phyloP scores from a whole-genome alignment of 1,139 yeast species.

The Kazachstania sp. region DNA sequence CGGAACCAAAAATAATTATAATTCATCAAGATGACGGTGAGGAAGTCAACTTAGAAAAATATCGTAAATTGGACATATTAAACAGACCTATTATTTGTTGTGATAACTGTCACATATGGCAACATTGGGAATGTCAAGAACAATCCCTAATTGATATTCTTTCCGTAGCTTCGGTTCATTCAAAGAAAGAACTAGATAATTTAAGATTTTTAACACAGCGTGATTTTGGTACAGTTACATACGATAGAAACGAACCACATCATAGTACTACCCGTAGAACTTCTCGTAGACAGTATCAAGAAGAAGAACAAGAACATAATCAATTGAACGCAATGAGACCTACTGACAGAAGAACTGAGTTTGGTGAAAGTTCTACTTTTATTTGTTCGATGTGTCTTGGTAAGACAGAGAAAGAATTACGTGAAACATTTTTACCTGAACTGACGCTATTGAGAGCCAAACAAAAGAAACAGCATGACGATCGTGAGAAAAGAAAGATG shows the following conservation, averaged over 20 bases:
- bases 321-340: constrained; percentile 16
- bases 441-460: constrained; percentile 17
- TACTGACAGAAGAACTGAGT: constrained; percentile 17
- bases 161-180: constrained; percentile 7
- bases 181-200: constrained; percentile 9
- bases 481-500: constrained; percentile 23
- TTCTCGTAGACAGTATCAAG: constrained; percentile 15
- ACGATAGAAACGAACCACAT: constrained; percentile 10
- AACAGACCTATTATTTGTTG: constrained; percentile 24
- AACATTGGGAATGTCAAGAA: constrained; percentile 28
- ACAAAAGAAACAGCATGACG: constrained; percentile 23
- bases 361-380: constrained; percentile 19
- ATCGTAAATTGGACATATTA: background rate
- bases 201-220: constrained; percentile 9
- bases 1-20: constrained; percentile 1
- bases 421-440: constrained; percentile 21
- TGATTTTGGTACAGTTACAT: constrained; percentile 16
- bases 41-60: constrained; percentile 21
- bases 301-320: constrained; percentile 6
- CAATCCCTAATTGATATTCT: constrained; percentile 11
- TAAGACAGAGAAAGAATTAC: constrained; percentile 17
- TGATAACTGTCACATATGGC: constrained; percentile 30
- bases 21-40: constrained; percentile 13
- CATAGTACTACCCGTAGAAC: constrained; percentile 19
- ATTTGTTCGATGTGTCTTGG: constrained; percentile 24